Base-by-base conservation (phyloP, 2,329 filamentous ascomycete species). In the Pseudocercospora ulei region DNA sequence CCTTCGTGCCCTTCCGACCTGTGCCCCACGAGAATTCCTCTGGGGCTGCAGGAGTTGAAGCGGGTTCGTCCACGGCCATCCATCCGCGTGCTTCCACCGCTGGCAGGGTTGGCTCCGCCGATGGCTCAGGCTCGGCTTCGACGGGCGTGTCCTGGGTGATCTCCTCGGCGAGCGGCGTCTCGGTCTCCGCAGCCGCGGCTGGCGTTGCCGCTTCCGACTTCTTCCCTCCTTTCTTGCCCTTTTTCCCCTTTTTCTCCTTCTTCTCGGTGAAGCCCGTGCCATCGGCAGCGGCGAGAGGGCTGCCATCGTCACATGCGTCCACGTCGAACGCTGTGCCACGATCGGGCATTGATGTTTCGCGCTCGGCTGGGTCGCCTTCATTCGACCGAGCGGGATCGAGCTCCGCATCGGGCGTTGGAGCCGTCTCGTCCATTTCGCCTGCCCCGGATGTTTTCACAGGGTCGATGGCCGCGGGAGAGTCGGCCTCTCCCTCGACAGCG, bases 211-310 rank as follows among this genome's bases (percentile, higher is more conserved):
- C 9, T 16, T 39, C 40, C n/a, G 24, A 14, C n/a, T 17, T 38
- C 41, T 44, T 44, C 29, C 29, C 33, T 6, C 34, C 39, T 22
- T 43, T 43, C 28, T 46, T 46, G 2, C 39, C 42, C 22, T 43
- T 48, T 48, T 53, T 55, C 9, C 43, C 44, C 30, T 41, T 41
- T n/a, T n/a, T n/a, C n/a, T n/a, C n/a, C 39, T 48, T 50, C 40
- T 47, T 48, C 23, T 44, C 48, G 4, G 38, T 27, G 7, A 28
- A 25, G 3, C 39, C 23, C 14, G 41, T 36, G 37, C 41, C 39
- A 8, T 44, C 41, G 16, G 31, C 41, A 18, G 41, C 23, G 27
- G 39, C 41, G 20, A 30, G 17, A 5, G 41, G 37, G 13, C 19
- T 23, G 7, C 31, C 22, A 7, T 44, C 44, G 13, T 41, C 44